These are phyloP conservation scores for Cerrena zonata DNA, from an alignment of 1,284 basidiomycete species.

Conservation along the genomic window DNA sequence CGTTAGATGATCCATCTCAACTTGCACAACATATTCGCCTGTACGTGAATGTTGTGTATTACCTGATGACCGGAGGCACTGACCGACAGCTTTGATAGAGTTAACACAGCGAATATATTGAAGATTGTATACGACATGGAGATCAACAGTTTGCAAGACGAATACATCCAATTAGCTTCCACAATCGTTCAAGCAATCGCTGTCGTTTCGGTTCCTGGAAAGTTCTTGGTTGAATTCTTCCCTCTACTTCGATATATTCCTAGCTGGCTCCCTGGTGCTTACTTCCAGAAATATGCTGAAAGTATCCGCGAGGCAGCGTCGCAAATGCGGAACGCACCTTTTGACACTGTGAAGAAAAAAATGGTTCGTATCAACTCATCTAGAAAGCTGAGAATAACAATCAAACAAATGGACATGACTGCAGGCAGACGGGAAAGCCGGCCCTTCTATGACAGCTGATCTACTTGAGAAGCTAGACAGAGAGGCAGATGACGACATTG, in stretches of 20 bases:
- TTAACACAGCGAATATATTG: slow-evolving; percentile 5
- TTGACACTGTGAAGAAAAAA: slow-evolving; percentile 1
- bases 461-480: background rate
- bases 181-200: background rate
- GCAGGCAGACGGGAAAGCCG: background rate
- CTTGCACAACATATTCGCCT: slow-evolving; percentile 22
- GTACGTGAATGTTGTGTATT: slow-evolving; percentile 15
- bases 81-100: background rate
- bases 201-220: slow-evolving; percentile 3
- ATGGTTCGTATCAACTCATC: too few relatives aligned
- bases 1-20: slow-evolving; percentile 23
- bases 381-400: background rate
- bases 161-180: slow-evolving; percentile 4
- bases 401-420: too few relatives aligned
- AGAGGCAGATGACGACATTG: background rate
- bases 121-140: slow-evolving; percentile 18
- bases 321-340: slow-evolving; percentile 1
- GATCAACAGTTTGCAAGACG: slow-evolving; percentile 14
- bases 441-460: background rate
- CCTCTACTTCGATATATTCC: slow-evolving; percentile 12
- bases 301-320: background rate
- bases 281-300: slow-evolving; percentile 4
- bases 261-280: slow-evolving; percentile 13
- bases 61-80: background rate
- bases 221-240: slow-evolving; percentile 11